Evolutionary conservation across 345 rosid species (phyloP).

Genomic region (Pistacia atlantica): DNA sequence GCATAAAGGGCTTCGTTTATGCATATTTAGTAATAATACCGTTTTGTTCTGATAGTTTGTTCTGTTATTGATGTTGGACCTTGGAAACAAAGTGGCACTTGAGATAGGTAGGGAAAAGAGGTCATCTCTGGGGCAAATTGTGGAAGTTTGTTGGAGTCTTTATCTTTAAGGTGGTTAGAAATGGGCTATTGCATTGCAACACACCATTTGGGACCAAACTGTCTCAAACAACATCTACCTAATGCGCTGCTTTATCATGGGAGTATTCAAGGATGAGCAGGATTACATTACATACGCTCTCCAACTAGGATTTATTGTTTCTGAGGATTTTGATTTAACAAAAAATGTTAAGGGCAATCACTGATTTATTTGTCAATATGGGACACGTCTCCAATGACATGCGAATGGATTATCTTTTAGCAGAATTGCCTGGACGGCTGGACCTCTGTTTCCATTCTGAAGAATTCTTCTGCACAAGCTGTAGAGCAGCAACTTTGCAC

Average conservation of each 20-base stretch:
- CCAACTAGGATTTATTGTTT: constrained; percentile 5
- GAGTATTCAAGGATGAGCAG: background rate
- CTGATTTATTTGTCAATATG: background rate
- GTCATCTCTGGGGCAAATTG: background rate
- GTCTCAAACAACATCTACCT: background rate
- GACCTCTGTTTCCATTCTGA: background rate
- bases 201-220: constrained; percentile 17
- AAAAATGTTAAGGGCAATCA: background rate
- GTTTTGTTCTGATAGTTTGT: background rate
- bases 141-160: constrained; percentile 10
- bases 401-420: background rate
- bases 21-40: background rate
- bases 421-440: background rate
- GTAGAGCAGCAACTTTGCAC: too few relatives aligned
- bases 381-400: background rate
- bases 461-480: background rate
- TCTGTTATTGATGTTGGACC: background rate
- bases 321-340: background rate
- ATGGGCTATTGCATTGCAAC: background rate
- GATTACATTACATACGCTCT: background rate
- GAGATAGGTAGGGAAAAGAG: background rate
- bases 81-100: background rate
- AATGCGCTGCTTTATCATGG: constrained; percentile 9
- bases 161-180: constrained; percentile 17
- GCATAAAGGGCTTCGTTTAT: background rate